Base-by-base conservation (phyloP, 306 rosid species). In the Ormosia emarginata region DNA sequence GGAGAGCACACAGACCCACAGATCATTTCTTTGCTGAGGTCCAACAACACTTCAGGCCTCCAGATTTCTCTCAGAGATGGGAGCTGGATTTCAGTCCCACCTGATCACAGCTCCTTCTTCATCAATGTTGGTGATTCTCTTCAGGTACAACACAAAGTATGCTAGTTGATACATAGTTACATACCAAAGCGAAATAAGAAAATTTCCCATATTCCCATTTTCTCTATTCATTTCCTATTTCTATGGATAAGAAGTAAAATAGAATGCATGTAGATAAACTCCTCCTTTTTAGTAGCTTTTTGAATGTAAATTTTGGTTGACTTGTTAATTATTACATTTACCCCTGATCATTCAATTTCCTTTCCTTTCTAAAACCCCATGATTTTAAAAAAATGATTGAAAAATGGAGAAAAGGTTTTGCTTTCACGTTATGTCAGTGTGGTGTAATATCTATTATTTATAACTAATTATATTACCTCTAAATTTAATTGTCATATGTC, bases 1-100 rank as follows among this genome's bases (percentile, higher is more conserved):
- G 99, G 99, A 61, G 99, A 91, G 55, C 99, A 93, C 74, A 96
- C 99, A 3, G 99, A 96, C 91, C 99, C 99, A 55, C 99, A 96
- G 81, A 96, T 96, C 82, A 96, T 96, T 3, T 94, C 99, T 2
- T 83, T 96, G 3, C 73, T 96, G 24, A 91, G 97, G 79, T 96
- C 99, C n/a, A 96, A 96, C 46, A 94, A 96, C 80, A 90, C 97
- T 53, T 88, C 95, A 10, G 99, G 99, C n/a, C 90, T 96, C 37
- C 97, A 96, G 72, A 96, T 96, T 64, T 88, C 87, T 8, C 84
- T 96, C 0, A 81, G 83, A 47, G 94, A 96, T 88, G 99, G 93
- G 0, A 91, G 61, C 39, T 96, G 99, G 99, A 65, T 94, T 67
- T 76, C 99, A 4, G 97, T 96, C 52, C 99, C 98, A 55, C 94